These are phyloP conservation scores for Klebsormidium nitens DNA, from an alignment of 139 green algal genomes.

Conservation along the genomic window DNA sequence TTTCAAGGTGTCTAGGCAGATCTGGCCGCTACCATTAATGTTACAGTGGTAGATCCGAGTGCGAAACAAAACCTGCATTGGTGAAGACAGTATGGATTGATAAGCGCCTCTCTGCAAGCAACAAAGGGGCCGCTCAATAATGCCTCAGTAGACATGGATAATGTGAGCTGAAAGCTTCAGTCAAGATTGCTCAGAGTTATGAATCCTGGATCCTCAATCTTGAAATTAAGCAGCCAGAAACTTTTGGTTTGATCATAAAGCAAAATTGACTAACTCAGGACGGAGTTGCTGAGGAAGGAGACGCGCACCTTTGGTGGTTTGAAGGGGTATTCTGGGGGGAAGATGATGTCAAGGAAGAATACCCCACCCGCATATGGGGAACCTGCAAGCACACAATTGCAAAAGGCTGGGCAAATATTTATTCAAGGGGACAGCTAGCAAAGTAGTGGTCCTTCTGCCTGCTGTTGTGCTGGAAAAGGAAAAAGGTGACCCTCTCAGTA, in stretches of 20 bases:
- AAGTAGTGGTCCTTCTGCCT: too few relatives aligned
- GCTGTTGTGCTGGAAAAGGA: background rate
- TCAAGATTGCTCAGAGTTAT: background rate
- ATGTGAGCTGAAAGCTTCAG: background rate
- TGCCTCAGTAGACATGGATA: background rate
- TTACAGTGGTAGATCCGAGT: conserved; percentile 93
- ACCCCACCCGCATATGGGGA: conserved; percentile 83
- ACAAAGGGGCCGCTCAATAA: background rate
- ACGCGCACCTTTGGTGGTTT: conserved; percentile 61
- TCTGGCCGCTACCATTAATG: conserved; percentile 92
- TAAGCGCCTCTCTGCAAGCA: background rate
- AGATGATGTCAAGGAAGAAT: conserved; percentile 94
- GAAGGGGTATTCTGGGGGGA: conserved; percentile 94
- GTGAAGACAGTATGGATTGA: background rate
- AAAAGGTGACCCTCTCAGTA: too few relatives aligned
- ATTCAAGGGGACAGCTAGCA: background rate
- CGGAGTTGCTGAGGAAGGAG: background rate
- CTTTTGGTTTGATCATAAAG: background rate
- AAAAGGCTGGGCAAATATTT: background rate
- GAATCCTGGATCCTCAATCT: background rate
- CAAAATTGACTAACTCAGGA: background rate
- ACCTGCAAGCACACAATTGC: conserved; percentile 37
- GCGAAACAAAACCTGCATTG: conserved; percentile 17
- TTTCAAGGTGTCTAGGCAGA: conserved; percentile 98
- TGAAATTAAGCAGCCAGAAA: background rate